Conservation (phyloP, 495 filamentous ascomycete genomes). For the Daldinia concentrica region DNA sequence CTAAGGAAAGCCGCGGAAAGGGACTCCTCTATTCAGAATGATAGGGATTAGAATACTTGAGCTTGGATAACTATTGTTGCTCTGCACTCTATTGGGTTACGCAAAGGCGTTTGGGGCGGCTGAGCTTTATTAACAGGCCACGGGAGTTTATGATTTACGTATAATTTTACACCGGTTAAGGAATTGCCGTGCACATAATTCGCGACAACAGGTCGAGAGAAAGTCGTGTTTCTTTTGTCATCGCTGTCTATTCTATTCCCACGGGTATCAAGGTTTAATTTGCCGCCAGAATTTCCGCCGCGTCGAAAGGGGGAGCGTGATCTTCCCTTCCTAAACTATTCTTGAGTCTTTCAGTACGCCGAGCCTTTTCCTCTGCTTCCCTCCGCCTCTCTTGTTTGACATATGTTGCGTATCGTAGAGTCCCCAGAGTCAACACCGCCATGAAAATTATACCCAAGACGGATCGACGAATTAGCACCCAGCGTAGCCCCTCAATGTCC, state of each 20-base stretch:
- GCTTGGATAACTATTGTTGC: conserved; percentile 4
- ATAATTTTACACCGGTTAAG: neutral
- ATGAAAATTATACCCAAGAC: conserved; percentile 79
- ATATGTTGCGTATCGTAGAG: conserved; percentile 60
- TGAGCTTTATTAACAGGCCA: conserved; percentile 4
- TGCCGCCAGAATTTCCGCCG: conserved; percentile 58
- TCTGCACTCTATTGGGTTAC: conserved; percentile 4
- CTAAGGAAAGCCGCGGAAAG: conserved; percentile 65
- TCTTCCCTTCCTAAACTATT: conserved; percentile 52
- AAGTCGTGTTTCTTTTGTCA: conserved; percentile 18
- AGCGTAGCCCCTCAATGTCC: conserved; percentile 89
- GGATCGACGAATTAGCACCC: conserved; percentile 88
- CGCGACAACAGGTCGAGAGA: neutral
- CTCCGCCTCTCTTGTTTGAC: conserved; percentile 53
- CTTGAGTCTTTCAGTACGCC: conserved; percentile 47
- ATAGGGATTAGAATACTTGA: conserved; percentile 16
- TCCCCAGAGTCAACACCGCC: conserved; percentile 58
- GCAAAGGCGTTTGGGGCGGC: conserved; percentile 29
- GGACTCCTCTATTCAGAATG: conserved; percentile 52
- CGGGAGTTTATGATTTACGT: conserved; percentile 4
- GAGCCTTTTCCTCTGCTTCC: conserved; percentile 48
- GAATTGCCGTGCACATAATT: neutral
- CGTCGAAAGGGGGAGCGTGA: conserved; percentile 49
- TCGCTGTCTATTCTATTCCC: conserved; percentile 40
- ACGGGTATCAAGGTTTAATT: conserved; percentile 51